Conservation (phyloP, 352 stramenopile species). For the Globisporangium takayamanum region DNA sequence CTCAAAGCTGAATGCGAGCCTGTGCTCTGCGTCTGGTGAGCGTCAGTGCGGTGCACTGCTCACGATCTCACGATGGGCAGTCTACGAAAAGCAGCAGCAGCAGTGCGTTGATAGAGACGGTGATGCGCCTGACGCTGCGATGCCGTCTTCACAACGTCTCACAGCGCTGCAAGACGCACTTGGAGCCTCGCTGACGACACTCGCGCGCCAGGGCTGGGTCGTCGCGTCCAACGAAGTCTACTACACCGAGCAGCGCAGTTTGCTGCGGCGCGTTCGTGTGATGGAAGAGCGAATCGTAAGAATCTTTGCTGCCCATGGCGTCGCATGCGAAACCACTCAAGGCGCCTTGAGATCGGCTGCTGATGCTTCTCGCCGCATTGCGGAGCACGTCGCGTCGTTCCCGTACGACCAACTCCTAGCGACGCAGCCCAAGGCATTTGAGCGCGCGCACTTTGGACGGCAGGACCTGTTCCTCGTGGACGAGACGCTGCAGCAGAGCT, state of each 20-base stretch:
- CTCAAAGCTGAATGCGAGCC: constrained; percentile 16
- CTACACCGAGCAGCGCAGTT: constrained; percentile 49
- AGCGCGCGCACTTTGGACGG: constrained; percentile 68
- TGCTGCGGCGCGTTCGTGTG: constrained; percentile 36
- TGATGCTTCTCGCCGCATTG: constrained; percentile 54
- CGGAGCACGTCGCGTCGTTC: constrained; percentile 45
- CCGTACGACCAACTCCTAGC: constrained; percentile 45
- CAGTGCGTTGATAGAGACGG: no score
- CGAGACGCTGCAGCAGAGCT: constrained; percentile 56
- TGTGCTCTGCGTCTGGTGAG: constrained; percentile 40
- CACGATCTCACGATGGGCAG: constrained; percentile 40
- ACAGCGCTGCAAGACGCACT: constrained; percentile 20
- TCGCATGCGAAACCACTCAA: constrained; percentile 7
- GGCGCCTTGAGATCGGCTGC: constrained; percentile 18
- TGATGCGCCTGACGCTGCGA: neutral
- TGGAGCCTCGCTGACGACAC: constrained; percentile 18
- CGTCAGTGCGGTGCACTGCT: constrained; percentile 57
- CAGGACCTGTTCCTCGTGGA: constrained; percentile 81
- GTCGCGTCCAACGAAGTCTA: constrained; percentile 14
- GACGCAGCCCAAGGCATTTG: constrained; percentile 29
- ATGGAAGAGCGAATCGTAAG: constrained; percentile 55
- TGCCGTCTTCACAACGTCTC: neutral
- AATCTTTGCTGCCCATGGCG: constrained; percentile 31
- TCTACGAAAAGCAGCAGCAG: constrained; percentile 27
- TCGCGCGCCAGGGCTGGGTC: constrained; percentile 48